These are phyloP conservation scores for Colletotrichum sp. DNA, from an alignment of 2,329 filamentous ascomycete species.

Conservation along the genomic window DNA sequence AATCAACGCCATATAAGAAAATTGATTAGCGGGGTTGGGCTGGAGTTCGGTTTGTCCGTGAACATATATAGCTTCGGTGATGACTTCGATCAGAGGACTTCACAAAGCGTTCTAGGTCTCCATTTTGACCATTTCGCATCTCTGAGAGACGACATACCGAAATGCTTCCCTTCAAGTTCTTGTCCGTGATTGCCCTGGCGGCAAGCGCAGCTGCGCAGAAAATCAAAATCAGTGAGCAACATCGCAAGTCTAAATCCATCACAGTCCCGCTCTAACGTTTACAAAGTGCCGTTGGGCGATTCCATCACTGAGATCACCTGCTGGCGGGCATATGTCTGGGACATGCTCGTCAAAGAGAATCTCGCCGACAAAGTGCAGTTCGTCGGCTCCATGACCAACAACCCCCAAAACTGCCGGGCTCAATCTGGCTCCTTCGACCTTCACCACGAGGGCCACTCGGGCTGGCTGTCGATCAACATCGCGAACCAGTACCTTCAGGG, in stretches of 20 bases:
- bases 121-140: too few relatives aligned
- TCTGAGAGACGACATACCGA: not conserved
- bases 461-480: constrained; percentile 47
- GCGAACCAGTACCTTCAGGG: constrained; percentile 42
- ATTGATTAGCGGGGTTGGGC: not conserved
- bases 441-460: constrained; percentile 50
- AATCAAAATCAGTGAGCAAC: not conserved
- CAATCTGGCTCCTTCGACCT: constrained; percentile 37
- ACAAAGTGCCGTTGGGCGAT: constrained; percentile 41
- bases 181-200: not conserved
- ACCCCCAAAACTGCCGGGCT: constrained; percentile 39
- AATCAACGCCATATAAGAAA: not conserved
- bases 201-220: not conserved
- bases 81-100: not conserved
- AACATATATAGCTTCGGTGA: not conserved
- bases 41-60: not conserved
- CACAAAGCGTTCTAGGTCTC: not conserved
- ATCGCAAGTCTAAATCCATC: not conserved
- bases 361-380: constrained; percentile 42
- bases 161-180: not conserved
- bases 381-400: constrained; percentile 44
- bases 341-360: constrained; percentile 37
- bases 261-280: not conserved
- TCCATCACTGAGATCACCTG: constrained; percentile 52
- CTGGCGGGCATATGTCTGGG: constrained; percentile 48